Percentiles rank a stretch among this genome's conserved stretches.
These are phyloP conservation scores for Saccharomycopsis capsularis DNA, from an alignment of 805 yeast species.

Conservation along the genomic window DNA sequence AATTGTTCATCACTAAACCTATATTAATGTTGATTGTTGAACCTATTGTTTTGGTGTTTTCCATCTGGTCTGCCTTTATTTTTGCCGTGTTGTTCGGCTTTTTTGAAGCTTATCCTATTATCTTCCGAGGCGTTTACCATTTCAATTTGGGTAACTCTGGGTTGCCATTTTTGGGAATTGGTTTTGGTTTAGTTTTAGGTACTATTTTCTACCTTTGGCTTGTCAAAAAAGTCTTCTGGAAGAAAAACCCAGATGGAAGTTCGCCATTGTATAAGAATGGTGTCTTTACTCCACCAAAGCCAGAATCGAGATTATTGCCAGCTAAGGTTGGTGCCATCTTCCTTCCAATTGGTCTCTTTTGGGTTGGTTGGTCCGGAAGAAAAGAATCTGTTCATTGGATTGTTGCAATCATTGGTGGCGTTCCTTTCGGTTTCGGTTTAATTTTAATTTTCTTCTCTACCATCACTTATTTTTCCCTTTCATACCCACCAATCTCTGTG, in stretches of 20 bases:
- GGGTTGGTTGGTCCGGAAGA: conserved; percentile 77
- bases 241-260: conserved; percentile 56
- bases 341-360: conserved; percentile 63
- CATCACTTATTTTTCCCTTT: conserved; percentile 59
- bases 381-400: conserved; percentile 57
- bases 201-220: conserved; percentile 42
- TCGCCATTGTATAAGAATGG: conserved; percentile 49
- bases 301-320: conserved; percentile 53
- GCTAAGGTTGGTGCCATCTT: conserved; percentile 63
- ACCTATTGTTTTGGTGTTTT: conserved; percentile 66
- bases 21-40: conserved; percentile 61
- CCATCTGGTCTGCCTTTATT: conserved; percentile 64
- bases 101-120: conserved; percentile 73
- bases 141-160: conserved; percentile 61
- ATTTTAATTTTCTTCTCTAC: conserved; percentile 65
- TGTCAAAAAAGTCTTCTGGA: conserved; percentile 46
- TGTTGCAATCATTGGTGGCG: conserved; percentile 69
- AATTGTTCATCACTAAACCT: conserved; percentile 54
- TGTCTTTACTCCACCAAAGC: conserved; percentile 45
- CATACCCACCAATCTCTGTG: conserved; percentile 67
- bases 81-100: conserved; percentile 75
- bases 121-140: conserved; percentile 55
- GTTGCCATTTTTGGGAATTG: conserved; percentile 64
- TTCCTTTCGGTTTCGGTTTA: conserved; percentile 70
- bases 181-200: conserved; percentile 57